A percentile compares a stretch with the other conserved stretches of the same genome.
phyloP scores from a whole-genome alignment of 768 basidiomycete species.

The Phanerodontia chrysosporium region DNA sequence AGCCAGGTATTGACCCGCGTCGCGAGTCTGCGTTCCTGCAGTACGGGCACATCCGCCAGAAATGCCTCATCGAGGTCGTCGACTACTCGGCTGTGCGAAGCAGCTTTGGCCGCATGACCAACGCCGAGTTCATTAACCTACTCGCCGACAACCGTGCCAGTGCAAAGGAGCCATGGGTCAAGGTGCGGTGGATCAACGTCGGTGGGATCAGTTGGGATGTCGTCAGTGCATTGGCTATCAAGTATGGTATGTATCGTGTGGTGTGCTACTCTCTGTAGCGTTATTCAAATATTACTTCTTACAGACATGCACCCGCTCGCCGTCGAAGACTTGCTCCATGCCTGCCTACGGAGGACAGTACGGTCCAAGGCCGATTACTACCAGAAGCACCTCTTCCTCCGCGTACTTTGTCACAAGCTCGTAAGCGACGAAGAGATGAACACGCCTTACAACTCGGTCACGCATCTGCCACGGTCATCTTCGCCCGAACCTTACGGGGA shows the following conservation, averaged over 20 bases:
- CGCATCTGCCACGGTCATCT: constrained; percentile 30
- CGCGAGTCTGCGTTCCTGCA: constrained; percentile 49
- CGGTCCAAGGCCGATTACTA: constrained; percentile 75
- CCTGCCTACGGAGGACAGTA: constrained; percentile 36
- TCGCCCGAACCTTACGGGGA: constrained; percentile 26
- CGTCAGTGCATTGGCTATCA: constrained; percentile 59
- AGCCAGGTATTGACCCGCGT: constrained; percentile 69
- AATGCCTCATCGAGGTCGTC: constrained; percentile 62
- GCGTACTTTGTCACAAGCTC: constrained; percentile 62
- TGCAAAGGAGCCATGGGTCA: constrained; percentile 54
- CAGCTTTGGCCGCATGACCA: constrained; percentile 53
- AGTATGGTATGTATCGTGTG: constrained; percentile 44
- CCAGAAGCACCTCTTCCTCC: constrained; percentile 63
- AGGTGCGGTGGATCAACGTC: constrained; percentile 73
- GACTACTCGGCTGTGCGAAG: constrained; percentile 61
- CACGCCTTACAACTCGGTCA: constrained; percentile 16
- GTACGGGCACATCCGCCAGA: constrained; percentile 54
- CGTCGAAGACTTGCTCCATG: constrained; percentile 64
- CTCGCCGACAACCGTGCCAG: constrained; percentile 43
- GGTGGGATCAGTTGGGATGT: constrained; percentile 70
- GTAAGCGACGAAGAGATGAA: constrained; percentile 17
- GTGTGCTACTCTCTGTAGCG: neutral
- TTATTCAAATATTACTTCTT: neutral
- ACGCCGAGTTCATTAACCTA: constrained; percentile 55
- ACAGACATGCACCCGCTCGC: constrained; percentile 68